phyloP scores from a whole-genome alignment of 2,329 filamentous ascomycete species.

The Aureobasidium vineae region DNA sequence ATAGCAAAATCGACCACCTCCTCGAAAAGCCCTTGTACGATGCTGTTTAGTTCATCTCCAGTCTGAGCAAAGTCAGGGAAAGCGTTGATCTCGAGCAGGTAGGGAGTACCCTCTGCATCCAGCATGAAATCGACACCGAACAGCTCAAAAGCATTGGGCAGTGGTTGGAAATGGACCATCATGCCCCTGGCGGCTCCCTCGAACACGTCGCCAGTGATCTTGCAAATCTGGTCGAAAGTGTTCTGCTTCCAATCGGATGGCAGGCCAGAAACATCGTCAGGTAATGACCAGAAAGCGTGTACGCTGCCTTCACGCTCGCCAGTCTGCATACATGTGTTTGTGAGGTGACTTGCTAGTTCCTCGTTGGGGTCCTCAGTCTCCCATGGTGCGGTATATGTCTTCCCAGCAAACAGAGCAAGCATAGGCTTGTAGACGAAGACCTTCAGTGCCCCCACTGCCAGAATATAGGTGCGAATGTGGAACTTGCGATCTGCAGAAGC shows the following conservation, averaged over 20 bases:
- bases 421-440: slow-evolving; percentile 87
- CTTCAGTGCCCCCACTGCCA: slow-evolving; percentile 72
- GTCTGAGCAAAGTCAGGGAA: slow-evolving; percentile 97
- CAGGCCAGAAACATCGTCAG: slow-evolving; percentile 37
- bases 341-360: slow-evolving; percentile 75
- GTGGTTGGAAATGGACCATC: slow-evolving; percentile 86
- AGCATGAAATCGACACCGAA: slow-evolving; percentile 92
- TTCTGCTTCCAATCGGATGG: slow-evolving; percentile 51
- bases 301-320: slow-evolving; percentile 63
- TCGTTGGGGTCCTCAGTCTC: slow-evolving; percentile 39
- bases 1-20: slow-evolving; percentile 69
- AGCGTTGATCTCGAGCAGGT: slow-evolving; percentile 88
- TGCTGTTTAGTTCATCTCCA: slow-evolving; percentile 65
- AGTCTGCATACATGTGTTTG: slow-evolving; percentile 87
- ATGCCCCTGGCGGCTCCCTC: slow-evolving; percentile 81
- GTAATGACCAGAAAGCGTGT: slow-evolving; percentile 70
- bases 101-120: slow-evolving; percentile 62
- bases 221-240: slow-evolving; percentile 73
- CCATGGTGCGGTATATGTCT: slow-evolving; percentile 67
- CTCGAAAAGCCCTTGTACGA: slow-evolving; percentile 76
- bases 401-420: slow-evolving; percentile 87
- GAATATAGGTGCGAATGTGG: slow-evolving; percentile 88
- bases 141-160: slow-evolving; percentile 86
- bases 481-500: slow-evolving; percentile 70
- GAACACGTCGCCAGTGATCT: slow-evolving; percentile 72